Evolutionary conservation across 2,329 filamentous ascomycete genomes (phyloP).

Genomic region (Ophiostoma quercus): DNA sequence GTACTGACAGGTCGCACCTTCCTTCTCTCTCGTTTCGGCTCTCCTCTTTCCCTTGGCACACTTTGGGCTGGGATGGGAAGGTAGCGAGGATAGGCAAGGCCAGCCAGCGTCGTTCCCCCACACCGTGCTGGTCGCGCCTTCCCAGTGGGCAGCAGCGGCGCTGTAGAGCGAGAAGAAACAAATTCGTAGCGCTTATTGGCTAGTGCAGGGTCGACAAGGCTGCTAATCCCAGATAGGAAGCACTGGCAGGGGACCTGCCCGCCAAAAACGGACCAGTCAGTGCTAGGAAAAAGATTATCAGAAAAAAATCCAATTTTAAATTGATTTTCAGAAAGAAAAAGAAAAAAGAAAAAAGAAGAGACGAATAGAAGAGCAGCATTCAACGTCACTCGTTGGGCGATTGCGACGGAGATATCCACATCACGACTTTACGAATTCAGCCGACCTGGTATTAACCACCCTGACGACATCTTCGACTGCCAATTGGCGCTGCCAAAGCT

Average conservation of each 20-base stretch:
- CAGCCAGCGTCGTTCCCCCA: conserved; percentile 4
- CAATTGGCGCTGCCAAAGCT: background rate
- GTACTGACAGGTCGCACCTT: background rate
- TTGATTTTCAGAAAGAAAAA: background rate
- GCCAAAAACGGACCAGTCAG: background rate
- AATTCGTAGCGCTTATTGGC: conserved; percentile 3
- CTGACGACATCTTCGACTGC: background rate
- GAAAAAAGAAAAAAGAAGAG: background rate
- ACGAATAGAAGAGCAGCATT: background rate
- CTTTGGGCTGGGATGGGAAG: background rate
- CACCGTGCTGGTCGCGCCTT: conserved; percentile 5
- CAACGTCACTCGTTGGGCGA: background rate
- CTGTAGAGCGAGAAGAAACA: conserved; percentile 6
- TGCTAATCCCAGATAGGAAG: conserved; percentile 12
- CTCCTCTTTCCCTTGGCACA: conserved; percentile 14
- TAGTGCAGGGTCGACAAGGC: background rate
- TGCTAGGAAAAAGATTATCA: background rate
- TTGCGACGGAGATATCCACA: background rate
- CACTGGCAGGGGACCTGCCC: conserved; percentile 11
- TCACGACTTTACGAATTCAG: background rate
- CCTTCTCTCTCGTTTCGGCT: conserved; percentile 4
- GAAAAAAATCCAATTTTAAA: conserved; percentile 9
- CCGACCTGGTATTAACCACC: background rate
- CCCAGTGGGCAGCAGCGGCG: background rate
- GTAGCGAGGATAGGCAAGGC: background rate